Evolutionary conservation across 305 asterid species (phyloP), one percentile per base, ranked within the genome.

Genomic region (Rubia tinctorum): DNA sequence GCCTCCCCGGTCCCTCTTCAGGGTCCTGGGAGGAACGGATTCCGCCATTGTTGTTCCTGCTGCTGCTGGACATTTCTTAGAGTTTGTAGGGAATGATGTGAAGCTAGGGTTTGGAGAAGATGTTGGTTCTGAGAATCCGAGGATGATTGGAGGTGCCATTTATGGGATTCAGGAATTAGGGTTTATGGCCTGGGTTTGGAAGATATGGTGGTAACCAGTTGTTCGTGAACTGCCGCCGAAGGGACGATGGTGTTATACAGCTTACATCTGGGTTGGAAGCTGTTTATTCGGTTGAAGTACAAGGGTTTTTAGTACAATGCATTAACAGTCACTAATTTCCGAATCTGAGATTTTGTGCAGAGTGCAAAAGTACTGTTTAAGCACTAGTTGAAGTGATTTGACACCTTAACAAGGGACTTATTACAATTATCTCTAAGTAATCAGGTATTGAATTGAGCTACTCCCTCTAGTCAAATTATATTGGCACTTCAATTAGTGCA

Each of bases 181-280:
- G 30, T 27, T 40, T 65, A 64, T 75, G 76, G 76, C n/a, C 59
- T n/a, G 49, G 27, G n/a, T 10, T 22, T 34, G 22, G 40, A 66
- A 17, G 68, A 23, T 63, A 5, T 12, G 58, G 93, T 87, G 92
- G 73, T 69, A 63, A 80, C 81, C 93, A 87, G 90, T 78, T 75
- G 81, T 63, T 68, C 61, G 58, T 74, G 77, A 81, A 80, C 76
- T 76, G 78, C 51, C 51, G 83, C 13, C 90, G 93, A 85, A 79
- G 85, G 69, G 23, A 39, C 18, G 23, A 17, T 53, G 55, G 83
- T 90, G 94, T 84, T 79, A 66, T 79, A 76, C 96, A 90, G 81
- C 73, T 60, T 6, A 88, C 55, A 76, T 86, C 85, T 87, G 85
- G 89, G 92, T 81, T 87, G 92, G 87, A 84, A 42, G 71, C 75